Evolutionary conservation across 108 stramenopile genomes (phyloP).

Genomic region (Skeletonema marinoi): DNA sequence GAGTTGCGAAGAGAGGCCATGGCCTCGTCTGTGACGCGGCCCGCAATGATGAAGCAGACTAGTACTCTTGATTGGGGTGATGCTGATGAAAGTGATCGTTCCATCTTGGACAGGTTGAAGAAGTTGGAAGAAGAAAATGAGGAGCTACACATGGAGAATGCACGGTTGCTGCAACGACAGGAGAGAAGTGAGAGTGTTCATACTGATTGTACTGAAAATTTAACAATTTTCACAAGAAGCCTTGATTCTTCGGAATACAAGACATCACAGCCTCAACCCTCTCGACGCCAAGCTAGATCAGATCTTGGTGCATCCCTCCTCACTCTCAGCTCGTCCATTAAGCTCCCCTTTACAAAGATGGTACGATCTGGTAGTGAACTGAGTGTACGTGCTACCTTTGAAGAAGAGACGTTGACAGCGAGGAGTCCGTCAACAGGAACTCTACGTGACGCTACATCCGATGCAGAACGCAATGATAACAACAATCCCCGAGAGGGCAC

Average conservation of each 20-base stretch:
- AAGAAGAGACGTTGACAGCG: neutral
- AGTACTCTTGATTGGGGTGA: slow-evolving; percentile 1
- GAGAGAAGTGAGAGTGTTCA: neutral
- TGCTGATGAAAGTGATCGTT: neutral
- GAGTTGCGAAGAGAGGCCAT: neutral
- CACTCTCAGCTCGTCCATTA: neutral
- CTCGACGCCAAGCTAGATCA: neutral
- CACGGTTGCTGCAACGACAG: neutral
- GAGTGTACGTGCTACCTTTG: too few relatives aligned
- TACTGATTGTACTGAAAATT: neutral
- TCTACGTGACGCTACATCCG: neutral
- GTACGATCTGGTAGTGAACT: neutral
- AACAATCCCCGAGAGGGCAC: neutral
- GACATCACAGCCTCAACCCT: neutral
- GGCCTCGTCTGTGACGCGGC: neutral
- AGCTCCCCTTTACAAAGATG: neutral
- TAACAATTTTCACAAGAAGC: neutral
- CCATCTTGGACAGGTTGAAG: neutral
- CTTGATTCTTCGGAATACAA: neutral
- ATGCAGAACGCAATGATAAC: neutral
- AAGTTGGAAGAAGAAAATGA: neutral
- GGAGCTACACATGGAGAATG: neutral
- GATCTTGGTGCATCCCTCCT: neutral
- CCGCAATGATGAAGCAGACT: neutral
- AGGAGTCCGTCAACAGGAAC: neutral